phyloP scores from a whole-genome alignment of 129 eudicot genomes.

The Glebionis coronaria region DNA sequence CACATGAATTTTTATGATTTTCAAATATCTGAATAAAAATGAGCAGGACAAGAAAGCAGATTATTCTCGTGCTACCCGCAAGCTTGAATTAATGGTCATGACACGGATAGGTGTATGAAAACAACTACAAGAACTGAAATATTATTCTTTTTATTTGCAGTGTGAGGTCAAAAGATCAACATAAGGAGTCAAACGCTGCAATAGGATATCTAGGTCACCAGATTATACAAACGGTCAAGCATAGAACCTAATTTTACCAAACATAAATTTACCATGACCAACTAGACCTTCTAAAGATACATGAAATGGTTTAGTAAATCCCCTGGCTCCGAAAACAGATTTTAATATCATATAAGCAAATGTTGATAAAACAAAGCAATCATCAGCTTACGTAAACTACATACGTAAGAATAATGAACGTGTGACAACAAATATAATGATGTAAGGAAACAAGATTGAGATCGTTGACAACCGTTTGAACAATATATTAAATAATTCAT shows the following conservation, averaged over 20 bases:
- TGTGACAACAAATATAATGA: no score
- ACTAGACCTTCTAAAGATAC: slow-evolving; percentile 38
- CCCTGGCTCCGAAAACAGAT: slow-evolving; percentile 24
- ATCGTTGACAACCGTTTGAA: no score
- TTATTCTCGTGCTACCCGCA: slow-evolving; percentile 65
- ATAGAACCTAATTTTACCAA: slow-evolving; percentile 49
- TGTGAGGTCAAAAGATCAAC: slow-evolving; percentile 54
- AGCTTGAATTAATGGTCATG: slow-evolving; percentile 70
- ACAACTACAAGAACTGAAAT: slow-evolving; percentile 66
- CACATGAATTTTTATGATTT: slow-evolving; percentile 40
- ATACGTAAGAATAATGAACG: background rate
- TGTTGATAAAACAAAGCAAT: background rate
- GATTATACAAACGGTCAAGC: slow-evolving; percentile 34
- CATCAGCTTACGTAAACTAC: background rate
- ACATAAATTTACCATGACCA: slow-evolving; percentile 52
- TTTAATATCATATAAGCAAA: slow-evolving; percentile 3
- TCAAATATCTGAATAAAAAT: slow-evolving; percentile 17
- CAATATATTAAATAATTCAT: no score
- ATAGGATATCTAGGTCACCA: slow-evolving; percentile 39
- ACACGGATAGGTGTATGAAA: slow-evolving; percentile 77
- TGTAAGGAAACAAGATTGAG: no score
- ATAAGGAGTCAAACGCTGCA: slow-evolving; percentile 46
- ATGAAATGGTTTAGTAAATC: slow-evolving; percentile 44
- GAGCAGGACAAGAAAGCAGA: slow-evolving; percentile 40
- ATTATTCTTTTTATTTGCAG: slow-evolving; percentile 45